Evolutionary conservation across 2,329 filamentous ascomycete genomes (phyloP), one percentile per base, ranked within the genome.

Genomic region (Phaeosphaeriaceae sp.): DNA sequence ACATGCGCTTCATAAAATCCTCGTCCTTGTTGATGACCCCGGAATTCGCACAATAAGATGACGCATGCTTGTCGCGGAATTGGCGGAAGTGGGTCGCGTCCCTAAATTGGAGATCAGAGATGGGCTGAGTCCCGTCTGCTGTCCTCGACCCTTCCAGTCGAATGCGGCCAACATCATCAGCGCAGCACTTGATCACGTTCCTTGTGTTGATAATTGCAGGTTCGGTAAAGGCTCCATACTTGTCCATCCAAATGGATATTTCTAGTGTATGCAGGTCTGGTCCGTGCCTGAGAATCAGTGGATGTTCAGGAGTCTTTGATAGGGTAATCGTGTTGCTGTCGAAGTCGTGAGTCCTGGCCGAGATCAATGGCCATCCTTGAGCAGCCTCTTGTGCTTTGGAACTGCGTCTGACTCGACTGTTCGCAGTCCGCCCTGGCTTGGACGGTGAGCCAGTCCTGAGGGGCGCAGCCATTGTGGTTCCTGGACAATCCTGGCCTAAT

Each of bases 101-200:
- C 11, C 44, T 23, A 50, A 77, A 76, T 15, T 65, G 23, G 8
- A 77, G 46, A 44, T 76, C 73, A 51, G 66, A 61, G 40, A 56
- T 59, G 23, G 58, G 49, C 3, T 8, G 28, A 21, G 60, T 58
- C 5, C 60, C 63, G 13, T 67, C 44, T 6, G 47, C 30, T 3
- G 6, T 7, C 11, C 49, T 32, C 13, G 64, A 40, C 1, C 73
- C 71, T 19, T 35, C 30, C 2, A 77, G 30, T 19, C 73, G 68
- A 35, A 75, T 63, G 9, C 61, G 61, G 8, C 58, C 53, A 2
- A 30, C 40, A 13, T 62, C 28, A 42, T 76, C 73, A n/a, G 61
- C 53, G 0, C 48, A 0, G 2, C 58, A 61, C 15, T 21, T 56
- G 49, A 50, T 65, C 28, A 76, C 46, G 8, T 64, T 52, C 6